Evolutionary conservation across 768 basidiomycete species (phyloP).

Genomic region (Mrakia blollopis): DNA sequence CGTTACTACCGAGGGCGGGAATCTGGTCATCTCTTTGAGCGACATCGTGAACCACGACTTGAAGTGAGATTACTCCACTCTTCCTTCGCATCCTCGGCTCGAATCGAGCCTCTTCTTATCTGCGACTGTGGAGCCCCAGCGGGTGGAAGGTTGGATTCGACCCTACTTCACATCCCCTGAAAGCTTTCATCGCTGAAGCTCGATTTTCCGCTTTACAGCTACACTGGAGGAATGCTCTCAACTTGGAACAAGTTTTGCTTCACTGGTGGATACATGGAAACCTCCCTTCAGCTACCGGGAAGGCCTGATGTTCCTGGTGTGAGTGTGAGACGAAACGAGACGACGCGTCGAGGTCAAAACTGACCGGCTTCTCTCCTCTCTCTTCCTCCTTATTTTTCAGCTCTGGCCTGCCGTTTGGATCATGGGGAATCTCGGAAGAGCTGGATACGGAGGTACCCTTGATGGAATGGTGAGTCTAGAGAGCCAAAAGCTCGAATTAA

Average conservation of each 20-base stretch:
- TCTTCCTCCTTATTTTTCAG: slow-evolving; percentile 51
- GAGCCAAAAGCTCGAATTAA: too few species aligned
- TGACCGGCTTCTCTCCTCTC: slow-evolving; percentile 43
- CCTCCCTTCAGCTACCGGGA: slow-evolving; percentile 12
- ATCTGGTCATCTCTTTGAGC: slow-evolving; percentile 39
- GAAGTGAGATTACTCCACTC: background rate
- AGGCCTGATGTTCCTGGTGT: slow-evolving; percentile 30
- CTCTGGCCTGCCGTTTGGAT: slow-evolving; percentile 37
- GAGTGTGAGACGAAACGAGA: slow-evolving; percentile 23
- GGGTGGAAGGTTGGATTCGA: too few species aligned
- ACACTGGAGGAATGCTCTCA: slow-evolving; percentile 29
- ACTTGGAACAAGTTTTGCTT: slow-evolving; percentile 32
- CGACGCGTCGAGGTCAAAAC: background rate
- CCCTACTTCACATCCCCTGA: too few species aligned
- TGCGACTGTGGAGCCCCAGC: too few species aligned
- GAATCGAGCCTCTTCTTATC: too few species aligned
- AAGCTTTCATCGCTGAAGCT: background rate
- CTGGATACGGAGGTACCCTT: slow-evolving; percentile 30
- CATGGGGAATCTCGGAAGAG: slow-evolving; percentile 32
- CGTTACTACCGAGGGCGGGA: slow-evolving; percentile 45
- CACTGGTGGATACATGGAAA: slow-evolving; percentile 27
- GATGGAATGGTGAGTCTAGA: slow-evolving; percentile 6
- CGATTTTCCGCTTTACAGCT: slow-evolving; percentile 24
- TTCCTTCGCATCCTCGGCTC: background rate
- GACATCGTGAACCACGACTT: background rate